Conservation (phyloP, 139 green algal species). For the Haematococcus lacustris region DNA sequence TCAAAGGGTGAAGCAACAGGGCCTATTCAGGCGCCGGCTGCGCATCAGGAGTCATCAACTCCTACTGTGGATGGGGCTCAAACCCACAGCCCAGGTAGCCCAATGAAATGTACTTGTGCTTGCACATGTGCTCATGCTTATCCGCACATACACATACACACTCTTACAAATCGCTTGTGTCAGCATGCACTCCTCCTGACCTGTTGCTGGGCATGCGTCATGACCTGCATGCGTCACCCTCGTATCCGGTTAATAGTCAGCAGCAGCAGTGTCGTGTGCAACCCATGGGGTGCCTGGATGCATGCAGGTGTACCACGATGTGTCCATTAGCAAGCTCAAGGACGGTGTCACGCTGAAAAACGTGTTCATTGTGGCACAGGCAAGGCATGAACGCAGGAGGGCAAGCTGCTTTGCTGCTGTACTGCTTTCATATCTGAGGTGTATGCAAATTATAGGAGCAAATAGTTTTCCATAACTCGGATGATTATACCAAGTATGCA, state of each 20-base stretch:
- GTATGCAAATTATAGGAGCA: too few relatives aligned
- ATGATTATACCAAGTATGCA: too few relatives aligned
- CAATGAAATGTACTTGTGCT: not conserved
- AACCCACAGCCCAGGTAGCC: not conserved
- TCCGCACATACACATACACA: too few relatives aligned
- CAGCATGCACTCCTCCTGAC: not conserved
- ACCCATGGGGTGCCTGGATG: not conserved
- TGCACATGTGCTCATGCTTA: not conserved
- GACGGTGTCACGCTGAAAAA: not conserved
- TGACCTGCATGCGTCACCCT: not conserved
- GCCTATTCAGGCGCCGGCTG: not conserved
- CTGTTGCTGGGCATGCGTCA: not conserved
- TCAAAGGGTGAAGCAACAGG: not conserved
- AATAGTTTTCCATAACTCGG: too few relatives aligned
- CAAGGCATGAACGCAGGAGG: too few relatives aligned
- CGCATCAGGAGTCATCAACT: not conserved
- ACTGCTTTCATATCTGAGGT: too few relatives aligned
- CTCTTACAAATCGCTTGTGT: too few relatives aligned
- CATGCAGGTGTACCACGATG: not conserved
- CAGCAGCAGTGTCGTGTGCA: not conserved
- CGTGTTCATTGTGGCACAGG: not conserved
- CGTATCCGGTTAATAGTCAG: not conserved
- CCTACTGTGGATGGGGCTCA: not conserved
- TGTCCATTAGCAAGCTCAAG: constrained; percentile 1
- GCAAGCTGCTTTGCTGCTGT: too few relatives aligned